Evolutionary conservation across 2,329 filamentous ascomycete species (phyloP).

Genomic region (Hypoxylon sp.): DNA sequence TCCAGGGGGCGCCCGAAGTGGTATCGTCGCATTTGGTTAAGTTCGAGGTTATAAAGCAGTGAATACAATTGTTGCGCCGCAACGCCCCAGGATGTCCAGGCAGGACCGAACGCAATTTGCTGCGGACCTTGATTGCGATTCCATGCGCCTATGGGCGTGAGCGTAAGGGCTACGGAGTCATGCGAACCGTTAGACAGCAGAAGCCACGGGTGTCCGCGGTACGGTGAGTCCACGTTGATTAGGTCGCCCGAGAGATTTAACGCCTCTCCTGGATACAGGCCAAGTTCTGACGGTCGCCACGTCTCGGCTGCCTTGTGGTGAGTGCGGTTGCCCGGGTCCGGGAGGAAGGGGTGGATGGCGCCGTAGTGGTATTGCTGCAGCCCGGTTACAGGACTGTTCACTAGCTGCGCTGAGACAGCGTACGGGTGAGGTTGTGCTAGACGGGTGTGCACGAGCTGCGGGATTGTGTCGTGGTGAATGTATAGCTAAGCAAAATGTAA

Average conservation of each 20-base stretch:
- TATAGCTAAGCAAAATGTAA: conserved; percentile 39
- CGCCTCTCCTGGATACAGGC: conserved; percentile 30
- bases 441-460: conserved; percentile 67
- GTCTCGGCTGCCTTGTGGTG: conserved; percentile 47
- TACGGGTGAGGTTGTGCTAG: conserved; percentile 65
- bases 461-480: conserved; percentile 60
- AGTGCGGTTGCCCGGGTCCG: conserved; percentile 57
- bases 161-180: conserved; percentile 57
- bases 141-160: conserved; percentile 61
- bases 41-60: conserved; percentile 65
- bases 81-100: conserved; percentile 64
- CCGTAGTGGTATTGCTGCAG: conserved; percentile 69
- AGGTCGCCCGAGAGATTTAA: conserved; percentile 26
- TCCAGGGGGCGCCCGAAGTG: conserved; percentile 58
- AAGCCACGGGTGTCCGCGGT: conserved; percentile 66
- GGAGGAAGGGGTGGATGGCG: conserved; percentile 67
- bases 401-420: conserved; percentile 68
- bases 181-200: conserved; percentile 55
- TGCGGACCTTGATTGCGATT: conserved; percentile 35
- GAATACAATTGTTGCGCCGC: conserved; percentile 63
- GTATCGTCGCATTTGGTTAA: conserved; percentile 61
- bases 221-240: conserved; percentile 49
- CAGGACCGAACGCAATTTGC: conserved; percentile 56
- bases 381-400: conserved; percentile 68
- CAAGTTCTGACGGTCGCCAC: conserved; percentile 58